Conservation (phyloP, 176 grass and related monocot species). For the Aechmea fasciata region DNA sequence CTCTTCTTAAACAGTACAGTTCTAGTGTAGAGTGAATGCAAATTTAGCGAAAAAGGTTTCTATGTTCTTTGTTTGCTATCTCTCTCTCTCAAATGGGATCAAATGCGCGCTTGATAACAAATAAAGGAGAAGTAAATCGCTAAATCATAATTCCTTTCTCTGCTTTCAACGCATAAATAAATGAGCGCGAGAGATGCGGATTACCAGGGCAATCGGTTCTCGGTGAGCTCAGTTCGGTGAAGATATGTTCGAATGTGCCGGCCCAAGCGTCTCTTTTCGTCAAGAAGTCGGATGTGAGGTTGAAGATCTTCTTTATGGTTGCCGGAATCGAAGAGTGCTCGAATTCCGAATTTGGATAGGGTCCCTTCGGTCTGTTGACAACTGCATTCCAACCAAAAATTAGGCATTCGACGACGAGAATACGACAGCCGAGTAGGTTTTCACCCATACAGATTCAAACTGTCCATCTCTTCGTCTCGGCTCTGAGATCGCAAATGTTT, state of each 20-base stretch:
- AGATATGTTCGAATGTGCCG: slow-evolving; percentile 69
- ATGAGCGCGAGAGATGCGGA: neutral
- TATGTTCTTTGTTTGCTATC: neutral
- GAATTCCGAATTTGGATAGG: slow-evolving; percentile 51
- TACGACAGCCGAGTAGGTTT: neutral
- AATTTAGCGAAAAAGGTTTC: neutral
- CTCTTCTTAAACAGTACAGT: neutral
- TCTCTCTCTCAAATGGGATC: neutral
- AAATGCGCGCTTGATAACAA: neutral
- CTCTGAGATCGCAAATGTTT: no score
- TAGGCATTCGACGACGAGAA: neutral
- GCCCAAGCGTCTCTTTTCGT: slow-evolving; percentile 87
- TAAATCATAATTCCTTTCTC: neutral
- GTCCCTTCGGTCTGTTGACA: slow-evolving; percentile 36
- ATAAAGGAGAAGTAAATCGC: neutral
- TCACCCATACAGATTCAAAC: no score
- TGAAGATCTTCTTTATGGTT: slow-evolving; percentile 81
- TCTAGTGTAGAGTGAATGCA: neutral
- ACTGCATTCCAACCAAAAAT: slow-evolving; percentile 29
- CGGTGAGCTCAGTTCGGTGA: slow-evolving; percentile 44
- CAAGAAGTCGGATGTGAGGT: slow-evolving; percentile 64
- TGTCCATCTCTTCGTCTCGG: no score
- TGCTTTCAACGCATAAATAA: neutral
- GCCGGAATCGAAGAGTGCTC: slow-evolving; percentile 94
- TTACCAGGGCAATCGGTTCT: slow-evolving; percentile 82